Percentiles rank a stretch among this genome's conserved stretches.
Evolutionary conservation across 345 rosid species (phyloP).

Genomic region (Erucastrum elatum): DNA sequence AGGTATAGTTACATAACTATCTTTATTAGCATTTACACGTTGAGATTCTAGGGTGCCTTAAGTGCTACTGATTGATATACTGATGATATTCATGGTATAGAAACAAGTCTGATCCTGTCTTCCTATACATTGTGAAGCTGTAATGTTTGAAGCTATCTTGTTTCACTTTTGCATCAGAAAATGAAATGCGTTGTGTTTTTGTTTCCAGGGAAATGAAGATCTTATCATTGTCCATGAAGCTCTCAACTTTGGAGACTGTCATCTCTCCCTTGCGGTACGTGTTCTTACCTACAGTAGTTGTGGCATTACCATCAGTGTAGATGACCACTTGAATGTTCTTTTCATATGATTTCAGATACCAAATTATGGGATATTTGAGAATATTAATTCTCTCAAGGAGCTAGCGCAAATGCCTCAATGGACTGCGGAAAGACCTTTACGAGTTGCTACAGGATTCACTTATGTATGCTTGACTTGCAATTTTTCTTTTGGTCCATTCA

Average conservation of each 20-base stretch:
- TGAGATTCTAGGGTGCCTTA: not conserved
- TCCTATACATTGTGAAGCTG: not conserved
- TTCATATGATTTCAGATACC: constrained; percentile 63
- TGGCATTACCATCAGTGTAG: not conserved
- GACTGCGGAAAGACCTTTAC: constrained; percentile 84
- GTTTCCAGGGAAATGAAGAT: constrained; percentile 74
- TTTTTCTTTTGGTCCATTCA: not conserved
- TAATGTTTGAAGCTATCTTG: not conserved
- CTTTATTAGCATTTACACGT: not conserved
- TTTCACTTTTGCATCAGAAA: not conserved
- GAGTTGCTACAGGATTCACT: constrained; percentile 91
- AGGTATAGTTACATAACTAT: constrained; percentile 39
- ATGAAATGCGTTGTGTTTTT: constrained; percentile 1
- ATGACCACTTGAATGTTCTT: constrained; percentile 10
- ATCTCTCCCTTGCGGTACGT: constrained; percentile 81
- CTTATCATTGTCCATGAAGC: constrained; percentile 84
- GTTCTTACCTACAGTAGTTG: constrained; percentile 19
- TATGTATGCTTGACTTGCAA: constrained; percentile 54
- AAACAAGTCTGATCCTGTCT: not conserved
- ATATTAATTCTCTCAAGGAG: constrained; percentile 70
- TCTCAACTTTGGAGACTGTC: constrained; percentile 91
- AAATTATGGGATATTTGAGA: constrained; percentile 90
- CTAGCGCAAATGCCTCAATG: constrained; percentile 86
- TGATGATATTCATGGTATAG: not conserved
- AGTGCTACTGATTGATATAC: not conserved